Base-by-base conservation (phyloP, 1,284 basidiomycete genomes). In the Rhodotorula sp. region DNA sequence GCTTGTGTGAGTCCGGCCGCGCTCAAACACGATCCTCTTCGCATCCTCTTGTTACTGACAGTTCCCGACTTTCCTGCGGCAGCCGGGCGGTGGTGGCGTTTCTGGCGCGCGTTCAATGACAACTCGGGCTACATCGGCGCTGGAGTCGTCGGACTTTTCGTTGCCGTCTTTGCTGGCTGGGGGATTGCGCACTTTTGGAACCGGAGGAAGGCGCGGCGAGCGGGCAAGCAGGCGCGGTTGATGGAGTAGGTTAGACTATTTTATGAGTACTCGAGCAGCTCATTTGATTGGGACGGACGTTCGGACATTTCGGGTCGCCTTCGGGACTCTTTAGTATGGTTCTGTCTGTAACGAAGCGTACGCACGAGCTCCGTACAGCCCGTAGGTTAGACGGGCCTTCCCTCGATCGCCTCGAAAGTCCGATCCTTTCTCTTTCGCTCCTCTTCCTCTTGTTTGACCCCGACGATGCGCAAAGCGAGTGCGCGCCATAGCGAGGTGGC, bases 41-140 rank as follows among this genome's bases (percentile, higher is more conserved):
- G 19, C 38, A 34, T 5, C 38, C 10, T 28, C 62, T 43, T 2
- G 15, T 31, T 31, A 5, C 47, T 28, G 19, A 28, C n/a, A 1
- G 31, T 21, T 21, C 47, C n/a, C 3, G 7, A n/a, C 10, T 12
- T 21, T 19, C n/a, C 15, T 10, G 15, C 43, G 7, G 7, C 60
- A 50, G 80, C 78, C 62, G 81, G 81, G 16, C 64, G 77, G 45
- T 82, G 81, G 81, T 82, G 81, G 81, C 69, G 80, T 12, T 81
- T 80, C 66, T 82, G 81, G 81, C 62, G 69, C 23, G 67, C 74
- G 18, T 76, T 80, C 26, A 81, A 80, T 67, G 80, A 82, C 60
- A 75, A 80, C 56, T 49, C 49, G 34, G 64, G 79, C 3, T 81
- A 80, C 70, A 79, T 82, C 60, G 81, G 81, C 23, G 80, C 79